Conservation (phyloP, 129 eudicot genomes). For the Pulicaria dysenterica region DNA sequence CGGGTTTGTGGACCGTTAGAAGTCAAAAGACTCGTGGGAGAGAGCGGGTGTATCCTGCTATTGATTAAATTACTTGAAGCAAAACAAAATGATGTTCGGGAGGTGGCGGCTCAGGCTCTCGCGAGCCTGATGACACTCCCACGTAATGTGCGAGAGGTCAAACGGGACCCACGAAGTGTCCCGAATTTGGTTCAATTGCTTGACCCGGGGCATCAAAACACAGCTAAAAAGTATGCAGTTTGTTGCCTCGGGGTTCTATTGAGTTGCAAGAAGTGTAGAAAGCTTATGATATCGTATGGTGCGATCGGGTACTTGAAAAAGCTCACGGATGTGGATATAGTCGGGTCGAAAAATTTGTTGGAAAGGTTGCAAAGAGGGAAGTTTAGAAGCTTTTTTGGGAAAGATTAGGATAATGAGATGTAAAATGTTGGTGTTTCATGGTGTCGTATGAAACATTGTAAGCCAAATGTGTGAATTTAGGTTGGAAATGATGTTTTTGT, state of each 20-base stretch:
- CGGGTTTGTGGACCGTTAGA: slow-evolving; percentile 54
- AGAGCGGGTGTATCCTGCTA: slow-evolving; percentile 69
- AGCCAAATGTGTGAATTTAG: slow-evolving; percentile 16
- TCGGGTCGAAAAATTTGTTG: slow-evolving; percentile 79
- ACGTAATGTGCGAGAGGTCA: slow-evolving; percentile 64
- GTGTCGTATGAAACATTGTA: slow-evolving; percentile 49
- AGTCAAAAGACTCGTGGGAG: slow-evolving; percentile 65
- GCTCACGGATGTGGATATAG: slow-evolving; percentile 72
- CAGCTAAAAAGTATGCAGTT: slow-evolving; percentile 86
- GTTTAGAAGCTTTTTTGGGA: slow-evolving; percentile 63
- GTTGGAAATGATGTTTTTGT: background rate
- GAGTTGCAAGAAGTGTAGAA: slow-evolving; percentile 74
- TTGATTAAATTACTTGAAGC: slow-evolving; percentile 76
- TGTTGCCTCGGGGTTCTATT: slow-evolving; percentile 55
- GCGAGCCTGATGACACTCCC: slow-evolving; percentile 56
- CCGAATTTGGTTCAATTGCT: slow-evolving; percentile 86
- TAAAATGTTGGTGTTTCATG: slow-evolving; percentile 32
- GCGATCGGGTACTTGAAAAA: slow-evolving; percentile 92
- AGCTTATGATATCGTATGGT: slow-evolving; percentile 87
- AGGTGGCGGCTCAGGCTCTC: slow-evolving; percentile 78
- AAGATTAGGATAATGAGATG: slow-evolving; percentile 39
- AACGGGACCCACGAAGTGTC: slow-evolving; percentile 65
- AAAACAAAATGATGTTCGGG: slow-evolving; percentile 60
- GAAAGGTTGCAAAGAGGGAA: slow-evolving; percentile 80
- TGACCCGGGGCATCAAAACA: slow-evolving; percentile 78